Base-by-base conservation (phyloP, 495 filamentous ascomycete species). In the Melanomma pulvis-pyrius region DNA sequence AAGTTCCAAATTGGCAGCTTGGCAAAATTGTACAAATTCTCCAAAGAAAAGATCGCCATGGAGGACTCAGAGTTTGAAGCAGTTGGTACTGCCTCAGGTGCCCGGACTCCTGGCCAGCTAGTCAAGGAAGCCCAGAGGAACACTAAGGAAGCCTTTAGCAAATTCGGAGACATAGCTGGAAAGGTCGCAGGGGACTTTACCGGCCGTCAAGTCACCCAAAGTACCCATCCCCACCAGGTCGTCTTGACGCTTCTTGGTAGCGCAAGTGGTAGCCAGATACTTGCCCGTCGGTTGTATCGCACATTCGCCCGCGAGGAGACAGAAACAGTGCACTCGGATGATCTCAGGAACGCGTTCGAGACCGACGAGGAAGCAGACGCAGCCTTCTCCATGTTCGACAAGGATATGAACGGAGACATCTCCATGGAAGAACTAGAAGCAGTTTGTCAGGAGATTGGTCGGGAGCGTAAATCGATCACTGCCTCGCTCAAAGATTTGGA, bases 101-200 rank as follows among this genome's bases (percentile, higher is more conserved):
- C 80, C 2, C 83, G 85, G 54, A 96, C 91, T 1, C 93, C 94
- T 0, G 84, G 83, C 8, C 80, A 87, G 60, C 36, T 76, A 36
- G 77, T 96, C 22, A 82, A 81, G 15, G 79, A 84, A 39, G 89
- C 88, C 1, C 84, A 88, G 41, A 83, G 85, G 65, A 88, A 86
- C 63, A 92, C 92, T 19, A 86, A 86, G 41, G 85, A 88, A 26
- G 90, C 84, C 0, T 82, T 91, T 71, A 87, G 82, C 69, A 93
- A 87, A 73, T 88, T 97, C 63, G 91, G 92, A n/a, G 90, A 93
- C 73, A 84, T 92, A 9, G 91, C 93, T 11, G 92, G 88, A 12
- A 92, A 91, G 51, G 87, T 97, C 49, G 93, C 93, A n/a, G 92
- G 92, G 13, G 93, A 98, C 75, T 93, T 98, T 70, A 96, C 93